Evolutionary conservation across 1,284 basidiomycete species (phyloP).

Genomic region (Trichosporon sp.): DNA sequence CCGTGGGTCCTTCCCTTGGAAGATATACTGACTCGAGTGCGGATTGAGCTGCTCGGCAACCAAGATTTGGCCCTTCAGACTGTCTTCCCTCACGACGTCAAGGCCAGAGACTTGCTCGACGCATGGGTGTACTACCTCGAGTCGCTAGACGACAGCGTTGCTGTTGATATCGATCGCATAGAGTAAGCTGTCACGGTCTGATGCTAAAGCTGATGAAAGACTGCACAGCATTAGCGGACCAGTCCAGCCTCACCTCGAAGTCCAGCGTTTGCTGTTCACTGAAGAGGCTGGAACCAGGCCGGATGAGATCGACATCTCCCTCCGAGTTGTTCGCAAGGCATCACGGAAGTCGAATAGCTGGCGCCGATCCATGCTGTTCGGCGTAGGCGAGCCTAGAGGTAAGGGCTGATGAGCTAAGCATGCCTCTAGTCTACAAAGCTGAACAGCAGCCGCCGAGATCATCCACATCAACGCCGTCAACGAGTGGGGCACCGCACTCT

Average conservation of each 20-base stretch:
- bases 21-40: background rate
- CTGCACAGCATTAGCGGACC: background rate
- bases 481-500: background rate
- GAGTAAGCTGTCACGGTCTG: background rate
- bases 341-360: background rate
- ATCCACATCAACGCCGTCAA: background rate
- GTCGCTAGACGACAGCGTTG: background rate
- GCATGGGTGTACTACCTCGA: background rate
- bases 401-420: background rate
- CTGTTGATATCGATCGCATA: background rate
- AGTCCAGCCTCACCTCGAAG: background rate
- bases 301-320: background rate
- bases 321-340: background rate
- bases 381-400: background rate
- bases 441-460: background rate
- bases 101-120: background rate
- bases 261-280: background rate
- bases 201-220: background rate
- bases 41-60: background rate
- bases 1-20: background rate
- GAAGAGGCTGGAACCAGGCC: background rate
- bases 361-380: background rate
- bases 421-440: no score
- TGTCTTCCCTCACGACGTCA: background rate
- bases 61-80: background rate